Base-by-base conservation (phyloP, 1,284 basidiomycete genomes). In the Sporisorium graminicola region DNA sequence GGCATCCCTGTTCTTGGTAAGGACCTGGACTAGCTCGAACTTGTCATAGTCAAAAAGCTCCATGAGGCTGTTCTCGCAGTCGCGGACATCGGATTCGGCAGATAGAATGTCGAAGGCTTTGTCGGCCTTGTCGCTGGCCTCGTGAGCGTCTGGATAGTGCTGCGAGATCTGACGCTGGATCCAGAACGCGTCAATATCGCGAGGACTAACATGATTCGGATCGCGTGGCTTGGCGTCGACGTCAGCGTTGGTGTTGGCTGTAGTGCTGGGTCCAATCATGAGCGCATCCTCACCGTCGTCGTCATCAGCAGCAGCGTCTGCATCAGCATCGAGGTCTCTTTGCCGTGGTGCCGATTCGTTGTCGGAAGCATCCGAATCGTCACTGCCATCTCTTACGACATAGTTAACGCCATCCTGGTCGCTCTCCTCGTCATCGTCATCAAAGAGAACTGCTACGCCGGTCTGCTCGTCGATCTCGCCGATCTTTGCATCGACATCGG, bases 121-220 rank as follows among this genome's bases (percentile, higher is more conserved):
- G 1, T 92, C 88, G 0, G 97, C 93, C 85, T 99, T 96, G 86
- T 95, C 93, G 68, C 94, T 92, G 1, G 95, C 93, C 33, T 95
- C 96, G 79, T 96, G 92, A 1, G 95, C 94, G 85, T 99, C 97
- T 4, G 94, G 90, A 84, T 98, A 98, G 37, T 94, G 90, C 82
- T 93, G 91, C 0, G 93, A 91, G 66, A 99, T 91, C 68, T 96
- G 92, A 5, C 96, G 91, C 85, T 99, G 97, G 0, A 99, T 93
- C 95, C 95, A 99, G 90, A 98, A 99, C 35, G 91, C 95, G 86
- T 99, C 96, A 79, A 99, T 91, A 52, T 93, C 90, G 79, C 96
- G 94, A 0, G 95, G 94, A 0, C 93, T 92, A 49, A 99, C 90
- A 13, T 65, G 69, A 12, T 55, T 65, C 5, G 64, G 64, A 54